A percentile compares a stretch with the other conserved stretches of the same genome.
Conservation (phyloP, 129 eudicot species). For the Glebionis coronaria region DNA sequence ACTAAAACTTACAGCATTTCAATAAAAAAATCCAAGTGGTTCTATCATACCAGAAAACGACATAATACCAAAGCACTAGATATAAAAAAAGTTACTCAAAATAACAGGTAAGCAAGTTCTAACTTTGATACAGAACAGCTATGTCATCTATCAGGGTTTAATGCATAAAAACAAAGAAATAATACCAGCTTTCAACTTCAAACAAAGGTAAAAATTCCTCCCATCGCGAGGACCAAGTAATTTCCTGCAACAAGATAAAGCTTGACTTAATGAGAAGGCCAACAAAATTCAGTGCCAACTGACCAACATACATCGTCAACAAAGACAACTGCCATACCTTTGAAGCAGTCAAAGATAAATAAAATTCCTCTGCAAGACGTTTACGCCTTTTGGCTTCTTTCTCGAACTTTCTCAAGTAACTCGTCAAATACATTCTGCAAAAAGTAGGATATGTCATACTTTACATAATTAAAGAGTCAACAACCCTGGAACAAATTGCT, state of each 20-base stretch:
- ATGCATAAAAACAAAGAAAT: neutral
- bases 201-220: conserved; percentile 62
- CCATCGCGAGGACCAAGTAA: conserved; percentile 74
- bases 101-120: too few species aligned
- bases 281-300: neutral
- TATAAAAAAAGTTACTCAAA: too few species aligned
- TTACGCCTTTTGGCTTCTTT: conserved; percentile 90
- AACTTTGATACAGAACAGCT: too few species aligned
- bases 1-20: too few species aligned
- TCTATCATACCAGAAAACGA: neutral
- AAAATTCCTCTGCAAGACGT: conserved; percentile 71
- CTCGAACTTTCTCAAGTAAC: conserved; percentile 66
- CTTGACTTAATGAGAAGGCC: neutral
- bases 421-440: conserved; percentile 80
- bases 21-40: too few species aligned
- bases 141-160: neutral
- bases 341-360: conserved; percentile 46
- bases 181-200: conserved; percentile 52
- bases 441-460: neutral
- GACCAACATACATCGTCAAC: conserved; percentile 3
- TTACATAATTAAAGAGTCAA: neutral
- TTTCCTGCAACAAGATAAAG: conserved; percentile 50
- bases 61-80: neutral
- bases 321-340: conserved; percentile 48
- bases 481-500: neutral